Evolutionary conservation across 2,329 filamentous ascomycete species (phyloP), one percentile per base, ranked within the genome.

Genomic region (Fusarium sp.): DNA sequence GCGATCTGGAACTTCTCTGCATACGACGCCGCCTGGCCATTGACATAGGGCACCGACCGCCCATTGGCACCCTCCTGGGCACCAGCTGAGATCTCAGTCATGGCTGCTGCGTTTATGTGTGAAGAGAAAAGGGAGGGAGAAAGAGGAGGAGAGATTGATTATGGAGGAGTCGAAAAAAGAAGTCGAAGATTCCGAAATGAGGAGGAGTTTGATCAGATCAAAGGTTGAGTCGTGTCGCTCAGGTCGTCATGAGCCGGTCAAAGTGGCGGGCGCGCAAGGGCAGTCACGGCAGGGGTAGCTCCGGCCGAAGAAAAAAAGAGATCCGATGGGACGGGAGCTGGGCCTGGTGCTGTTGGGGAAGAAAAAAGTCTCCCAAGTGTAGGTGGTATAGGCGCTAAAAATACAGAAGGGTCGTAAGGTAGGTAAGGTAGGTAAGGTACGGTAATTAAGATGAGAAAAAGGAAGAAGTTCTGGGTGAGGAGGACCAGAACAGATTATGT

Each of bases 1-100:
- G 94, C 89, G 68, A 99, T 82, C 72, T 92, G 90, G 85, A 93
- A 89, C 83, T 92, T 93, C 74, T 93, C 91, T 71, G 93, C 89
- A 79, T 92, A 94, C 57, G 91, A 90, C 77, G 86, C 80, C 77
- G 86, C 80, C 71, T 85, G 84, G 81, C 87, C 86, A 74, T 90
- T 90, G 71, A 80, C 72, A 52, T 84, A 77, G 53, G 87, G 85
- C 53, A 87, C 85, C 48, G 83, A 82, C 75, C 82, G 80, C 77
- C 83, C 83, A 71, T 81, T 84, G 71, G 75, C 75, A 76, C 81
- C 79, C 69, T 81, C 81, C 60, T 73, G 71, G 72, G 79, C 74
- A 72, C 78, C 75, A 74, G 65, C 79, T 73, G 80, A 80, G 71
- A 79, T 78, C 76, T 85, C 82, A 70, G 84, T 80, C 86, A 89